Evolutionary conservation across 768 basidiomycete species (phyloP), one percentile per base, ranked within the genome.

Genomic region (Exsudoporus frostii): DNA sequence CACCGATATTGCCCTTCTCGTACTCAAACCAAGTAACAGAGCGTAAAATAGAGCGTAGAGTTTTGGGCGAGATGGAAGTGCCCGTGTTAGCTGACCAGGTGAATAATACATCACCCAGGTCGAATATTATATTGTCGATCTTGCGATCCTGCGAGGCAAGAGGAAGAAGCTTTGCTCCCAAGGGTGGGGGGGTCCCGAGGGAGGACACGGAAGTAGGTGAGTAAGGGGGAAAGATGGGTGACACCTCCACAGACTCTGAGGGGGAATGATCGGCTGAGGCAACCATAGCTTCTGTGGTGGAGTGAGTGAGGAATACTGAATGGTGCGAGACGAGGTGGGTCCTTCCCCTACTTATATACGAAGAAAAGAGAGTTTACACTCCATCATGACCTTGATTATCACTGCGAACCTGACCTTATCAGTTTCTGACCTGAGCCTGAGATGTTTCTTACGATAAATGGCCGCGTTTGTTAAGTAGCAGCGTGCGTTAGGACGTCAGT

Each of bases 51-150:
- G 40, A 42, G 22, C 51, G 50, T 1, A 63, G 19, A 1, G 34
- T 62, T 20, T 44, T 4, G 7, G 63, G 30, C 8, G 59, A 46
- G 45, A 63, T 44, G 19, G 62, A 58, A 3, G 51, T 58, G 24
- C 37, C 46, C 1, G 55, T 55, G 40, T 55, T 36, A 32, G 59
- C 53, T 7, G 59, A 64, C 62, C 62, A 63, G 4, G 63, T 61
- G 33, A 65, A 63, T 17, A 63, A 20, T 3, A 63, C 63, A 5
- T 63, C 62, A 20, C 62, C 62, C 14, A 63, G 47, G 30, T 64
- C 62, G n/a, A 63, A 57, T 22, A 63, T 58, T 4, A 63, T 20
- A 6, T 63, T 66, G 29, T 66, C 64, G 15, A 65, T 55, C 40
- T 46, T 51, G 14, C 55, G 55, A 55, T 61, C 53, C 36, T 50